phyloP scores from a whole-genome alignment of 2,329 filamentous ascomycete species.

The Tolypocladium sp. region DNA sequence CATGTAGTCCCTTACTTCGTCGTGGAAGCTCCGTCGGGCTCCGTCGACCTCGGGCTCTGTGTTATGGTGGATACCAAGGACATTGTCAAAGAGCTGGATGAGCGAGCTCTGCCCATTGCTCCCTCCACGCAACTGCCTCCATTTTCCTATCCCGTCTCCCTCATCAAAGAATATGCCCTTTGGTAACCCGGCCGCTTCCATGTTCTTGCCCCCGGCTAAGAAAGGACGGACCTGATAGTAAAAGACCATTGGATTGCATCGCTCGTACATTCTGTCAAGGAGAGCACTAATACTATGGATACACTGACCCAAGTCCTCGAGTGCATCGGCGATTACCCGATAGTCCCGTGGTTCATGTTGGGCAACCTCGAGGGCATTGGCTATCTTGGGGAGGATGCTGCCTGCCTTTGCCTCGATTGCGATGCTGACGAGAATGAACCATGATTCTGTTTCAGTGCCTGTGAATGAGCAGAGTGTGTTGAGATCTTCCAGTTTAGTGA shows the following conservation, averaged over 20 bases:
- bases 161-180: conserved; percentile 79
- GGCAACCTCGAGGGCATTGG: conserved; percentile 64
- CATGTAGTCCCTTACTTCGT: conserved; percentile 83
- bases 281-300: conserved; percentile 60
- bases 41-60: conserved; percentile 22
- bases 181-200: conserved; percentile 75
- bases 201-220: conserved; percentile 86
- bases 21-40: conserved; percentile 32
- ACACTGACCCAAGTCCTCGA: conserved; percentile 56
- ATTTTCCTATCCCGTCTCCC: conserved; percentile 54
- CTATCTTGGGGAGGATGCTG: conserved; percentile 65
- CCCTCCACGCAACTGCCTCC: conserved; percentile 78
- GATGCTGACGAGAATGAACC: conserved; percentile 87
- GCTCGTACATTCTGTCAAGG: conserved; percentile 79
- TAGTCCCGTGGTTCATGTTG: conserved; percentile 43
- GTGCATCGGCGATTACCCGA: conserved; percentile 48
- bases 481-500: conserved; percentile 60
- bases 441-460: conserved; percentile 81
- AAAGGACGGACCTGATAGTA: conserved; percentile 85
- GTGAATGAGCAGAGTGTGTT: conserved; percentile 77
- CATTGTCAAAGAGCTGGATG: conserved; percentile 86
- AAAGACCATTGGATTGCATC: conserved; percentile 78
- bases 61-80: conserved; percentile 71
- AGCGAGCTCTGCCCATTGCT: conserved; percentile 90
- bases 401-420: conserved; percentile 82